phyloP scores from a whole-genome alignment of 2,329 filamentous ascomycete genomes.

The Pseudogymnoascus sp. region DNA sequence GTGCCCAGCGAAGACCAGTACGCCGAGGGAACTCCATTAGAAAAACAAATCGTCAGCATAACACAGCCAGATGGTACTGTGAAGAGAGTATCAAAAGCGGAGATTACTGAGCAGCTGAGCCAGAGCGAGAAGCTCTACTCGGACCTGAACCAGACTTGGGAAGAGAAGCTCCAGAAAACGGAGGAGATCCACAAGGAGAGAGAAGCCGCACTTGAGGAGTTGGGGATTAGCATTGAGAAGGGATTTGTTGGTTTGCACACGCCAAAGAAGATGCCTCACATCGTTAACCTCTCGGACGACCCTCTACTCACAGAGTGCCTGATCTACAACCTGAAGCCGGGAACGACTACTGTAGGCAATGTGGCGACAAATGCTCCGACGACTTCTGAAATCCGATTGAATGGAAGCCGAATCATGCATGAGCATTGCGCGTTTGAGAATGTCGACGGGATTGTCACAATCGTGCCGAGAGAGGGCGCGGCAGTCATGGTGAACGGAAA shows the following conservation, averaged over 20 bases:
- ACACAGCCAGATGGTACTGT: constrained; percentile 73
- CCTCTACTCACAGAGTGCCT: constrained; percentile 90
- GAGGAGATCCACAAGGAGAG: constrained; percentile 97
- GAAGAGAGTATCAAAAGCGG: constrained; percentile 95
- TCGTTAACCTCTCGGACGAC: constrained; percentile 95
- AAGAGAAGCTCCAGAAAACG: constrained; percentile 88
- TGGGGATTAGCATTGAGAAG: constrained; percentile 98
- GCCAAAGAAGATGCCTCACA: constrained; percentile 97
- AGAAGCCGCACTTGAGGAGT: constrained; percentile 86
- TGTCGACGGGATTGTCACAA: constrained; percentile 80
- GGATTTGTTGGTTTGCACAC: constrained; percentile 92
- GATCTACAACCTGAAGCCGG: constrained; percentile 96
- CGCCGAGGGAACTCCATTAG: constrained; percentile 80
- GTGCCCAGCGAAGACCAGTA: constrained; percentile 70
- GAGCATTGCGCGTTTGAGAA: constrained; percentile 96
- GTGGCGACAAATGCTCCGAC: constrained; percentile 70
- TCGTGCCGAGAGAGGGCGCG: constrained; percentile 82
- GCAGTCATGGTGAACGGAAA: constrained; percentile 97
- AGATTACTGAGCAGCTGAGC: constrained; percentile 91
- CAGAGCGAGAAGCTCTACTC: constrained; percentile 94
- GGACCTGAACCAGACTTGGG: constrained; percentile 97
- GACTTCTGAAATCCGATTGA: constrained; percentile 81
- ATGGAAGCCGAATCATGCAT: constrained; percentile 83
- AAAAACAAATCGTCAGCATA: constrained; percentile 94
- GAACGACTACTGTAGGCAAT: constrained; percentile 87